phyloP scores from a whole-genome alignment of 2,329 filamentous ascomycete species.

The Colletotrichum cordylinicola region DNA sequence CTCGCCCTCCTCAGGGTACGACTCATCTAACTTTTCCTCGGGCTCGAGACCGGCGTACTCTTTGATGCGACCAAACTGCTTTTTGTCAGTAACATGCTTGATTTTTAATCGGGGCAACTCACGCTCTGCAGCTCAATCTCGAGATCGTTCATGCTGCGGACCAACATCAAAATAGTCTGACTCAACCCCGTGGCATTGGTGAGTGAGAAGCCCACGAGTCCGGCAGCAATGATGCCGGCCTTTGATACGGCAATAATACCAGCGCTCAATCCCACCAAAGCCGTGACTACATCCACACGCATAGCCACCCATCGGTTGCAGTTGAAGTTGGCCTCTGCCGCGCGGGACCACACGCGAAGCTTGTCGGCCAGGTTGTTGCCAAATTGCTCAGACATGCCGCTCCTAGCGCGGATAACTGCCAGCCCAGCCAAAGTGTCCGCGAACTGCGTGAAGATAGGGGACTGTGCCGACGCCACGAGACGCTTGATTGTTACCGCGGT shows the following conservation, averaged over 20 bases:
- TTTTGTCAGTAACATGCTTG: not conserved
- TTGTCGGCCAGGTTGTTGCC: slow-evolving; percentile 55
- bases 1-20: slow-evolving; percentile 41
- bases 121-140: slow-evolving; percentile 63
- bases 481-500: slow-evolving; percentile 53
- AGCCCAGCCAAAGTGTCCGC: slow-evolving; percentile 57
- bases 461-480: slow-evolving; percentile 51
- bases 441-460: slow-evolving; percentile 63
- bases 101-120: slow-evolving; percentile 27
- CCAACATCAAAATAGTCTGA: slow-evolving; percentile 55
- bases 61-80: slow-evolving; percentile 53
- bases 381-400: slow-evolving; percentile 49
- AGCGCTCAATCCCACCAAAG: slow-evolving; percentile 55
- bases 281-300: slow-evolving; percentile 59
- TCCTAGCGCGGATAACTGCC: slow-evolving; percentile 52
- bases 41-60: slow-evolving; percentile 53
- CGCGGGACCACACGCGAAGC: slow-evolving; percentile 50
- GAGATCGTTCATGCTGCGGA: slow-evolving; percentile 60
- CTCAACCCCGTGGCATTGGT: slow-evolving; percentile 61
- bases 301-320: slow-evolving; percentile 64
- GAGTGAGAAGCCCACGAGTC: slow-evolving; percentile 61
- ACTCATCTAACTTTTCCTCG: slow-evolving; percentile 48
- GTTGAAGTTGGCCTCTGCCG: slow-evolving; percentile 57
- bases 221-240: slow-evolving; percentile 51
- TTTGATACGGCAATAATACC: slow-evolving; percentile 58